phyloP scores from a whole-genome alignment of 805 yeast species.

The Monosporozyma servazzii region DNA sequence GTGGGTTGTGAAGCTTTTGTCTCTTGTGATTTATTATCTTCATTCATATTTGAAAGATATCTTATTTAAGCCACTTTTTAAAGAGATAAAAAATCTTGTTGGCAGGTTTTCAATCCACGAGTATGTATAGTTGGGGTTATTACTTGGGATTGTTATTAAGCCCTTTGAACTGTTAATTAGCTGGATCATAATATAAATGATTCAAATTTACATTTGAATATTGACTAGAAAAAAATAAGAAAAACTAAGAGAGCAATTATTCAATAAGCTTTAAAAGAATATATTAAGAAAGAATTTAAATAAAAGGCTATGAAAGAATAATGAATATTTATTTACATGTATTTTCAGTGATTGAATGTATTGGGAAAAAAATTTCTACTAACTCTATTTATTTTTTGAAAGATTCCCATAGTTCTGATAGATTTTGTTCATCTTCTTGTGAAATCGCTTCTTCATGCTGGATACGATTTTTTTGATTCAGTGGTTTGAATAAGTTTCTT shows the following conservation, averaged over 20 bases:
- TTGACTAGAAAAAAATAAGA: not conserved
- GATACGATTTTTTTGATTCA: not conserved
- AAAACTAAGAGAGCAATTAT: not conserved
- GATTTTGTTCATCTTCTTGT: not conserved
- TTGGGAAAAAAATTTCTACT: not conserved
- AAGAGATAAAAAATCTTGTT: too few relatives aligned
- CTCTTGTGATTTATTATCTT: not conserved
- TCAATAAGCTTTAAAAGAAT: not conserved
- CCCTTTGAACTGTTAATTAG: not conserved
- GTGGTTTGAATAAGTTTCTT: conserved; percentile 1
- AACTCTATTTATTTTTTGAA: not conserved
- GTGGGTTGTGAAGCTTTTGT: not conserved
- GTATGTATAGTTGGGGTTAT: not conserved
- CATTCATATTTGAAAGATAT: not conserved
- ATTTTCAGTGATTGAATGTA: not conserved
- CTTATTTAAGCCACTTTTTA: not conserved
- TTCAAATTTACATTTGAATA: not conserved
- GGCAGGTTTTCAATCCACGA: not conserved
- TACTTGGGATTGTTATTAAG: not conserved
- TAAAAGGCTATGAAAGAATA: too few relatives aligned
- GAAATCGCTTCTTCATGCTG: not conserved
- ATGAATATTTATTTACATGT: not conserved
- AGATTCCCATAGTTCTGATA: not conserved
- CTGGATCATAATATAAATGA: not conserved
- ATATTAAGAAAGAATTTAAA: not conserved